Percentiles rank a stretch among this genome's conserved stretches.
Conservation (phyloP, 306 rosid species). For the Fagus sylvatica region DNA sequence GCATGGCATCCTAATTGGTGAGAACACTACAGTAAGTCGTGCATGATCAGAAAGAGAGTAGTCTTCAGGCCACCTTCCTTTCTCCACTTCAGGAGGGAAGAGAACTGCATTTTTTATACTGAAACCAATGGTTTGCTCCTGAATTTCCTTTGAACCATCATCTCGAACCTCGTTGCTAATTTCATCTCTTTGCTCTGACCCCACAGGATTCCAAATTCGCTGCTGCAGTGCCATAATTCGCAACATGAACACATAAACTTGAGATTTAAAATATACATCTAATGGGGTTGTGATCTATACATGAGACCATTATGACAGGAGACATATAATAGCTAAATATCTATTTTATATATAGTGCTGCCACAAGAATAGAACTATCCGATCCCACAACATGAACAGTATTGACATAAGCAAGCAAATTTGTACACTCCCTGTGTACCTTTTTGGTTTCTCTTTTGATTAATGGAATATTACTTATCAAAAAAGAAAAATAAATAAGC, state of each 20-base stretch:
- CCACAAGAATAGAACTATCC: not conserved
- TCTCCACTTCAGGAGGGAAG: constrained; percentile 92
- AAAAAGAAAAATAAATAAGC: not conserved
- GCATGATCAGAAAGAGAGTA: constrained; percentile 94
- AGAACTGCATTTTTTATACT: constrained; percentile 78
- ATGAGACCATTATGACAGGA: not conserved
- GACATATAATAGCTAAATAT: not conserved
- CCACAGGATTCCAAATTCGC: constrained; percentile 71
- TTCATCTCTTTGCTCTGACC: constrained; percentile 48
- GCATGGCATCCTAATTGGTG: constrained; percentile 85
- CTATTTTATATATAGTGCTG: not conserved
- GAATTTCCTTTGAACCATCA: constrained; percentile 33
- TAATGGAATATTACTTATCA: too few relatives aligned
- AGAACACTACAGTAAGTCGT: constrained; percentile 80
- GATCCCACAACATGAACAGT: not conserved
- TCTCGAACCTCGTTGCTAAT: constrained; percentile 31
- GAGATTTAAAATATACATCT: constrained; percentile 3
- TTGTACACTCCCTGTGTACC: not conserved
- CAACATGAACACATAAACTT: constrained; percentile 14
- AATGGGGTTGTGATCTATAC: not conserved
- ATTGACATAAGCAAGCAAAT: not conserved
- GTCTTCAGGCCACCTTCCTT: constrained; percentile 91
- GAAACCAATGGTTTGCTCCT: constrained; percentile 72
- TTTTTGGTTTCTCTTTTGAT: too few relatives aligned
- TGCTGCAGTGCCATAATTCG: constrained; percentile 51